Evolutionary conservation across 108 stramenopile genomes (phyloP), one percentile per base, ranked within the genome.

Genomic region (Pseudonitzschia multiseries): DNA sequence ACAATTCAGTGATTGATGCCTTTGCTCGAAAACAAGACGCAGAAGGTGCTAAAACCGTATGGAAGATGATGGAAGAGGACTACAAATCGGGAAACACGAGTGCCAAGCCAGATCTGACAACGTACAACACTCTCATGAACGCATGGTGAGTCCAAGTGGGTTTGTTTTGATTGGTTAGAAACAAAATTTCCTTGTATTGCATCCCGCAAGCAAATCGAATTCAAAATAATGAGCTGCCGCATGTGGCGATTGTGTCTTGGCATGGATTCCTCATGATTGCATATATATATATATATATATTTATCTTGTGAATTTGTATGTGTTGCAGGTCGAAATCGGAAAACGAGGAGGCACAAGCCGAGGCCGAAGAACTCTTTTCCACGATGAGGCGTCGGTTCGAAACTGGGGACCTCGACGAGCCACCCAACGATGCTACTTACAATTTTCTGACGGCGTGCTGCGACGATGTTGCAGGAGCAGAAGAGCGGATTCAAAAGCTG

Each of bases 21-120:
- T 59, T 59, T 59, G 57, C 57, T 14, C 27, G 57, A 22, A 14
- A 59, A n/a, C 29, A 15, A 15, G 31, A 59, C 31, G 31, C 31
- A 3, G 31, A 15, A 8, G 57, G 57, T 22, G 57, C 57, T 0
- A 59, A 24, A 0, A 57, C 9, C 57, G 57, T 59, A 14, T 59
- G 14, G 2, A n/a, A 28, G 24, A 59, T 59, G 57, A 59, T 59
- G 57, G 57, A 59, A 27, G 57, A 59, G 29, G 57, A 59, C 57
- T 28, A 57, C 57, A 27, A 31, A 27, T 59, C 57, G 14, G 57
- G 57, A 9, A 59, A 28, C 29, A 27, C 29, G 29, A 59, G 29
- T 27, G 21, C 29, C 0, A 59, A 59, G 29, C 57, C 57, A 0
- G 57, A 59, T 27, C 9, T 59, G 0, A 59, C 57, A 59, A 59